Evolutionary conservation across 1,139 yeast genomes (phyloP), one percentile per base, ranked within the genome.

Genomic region (Pichia sp.): DNA sequence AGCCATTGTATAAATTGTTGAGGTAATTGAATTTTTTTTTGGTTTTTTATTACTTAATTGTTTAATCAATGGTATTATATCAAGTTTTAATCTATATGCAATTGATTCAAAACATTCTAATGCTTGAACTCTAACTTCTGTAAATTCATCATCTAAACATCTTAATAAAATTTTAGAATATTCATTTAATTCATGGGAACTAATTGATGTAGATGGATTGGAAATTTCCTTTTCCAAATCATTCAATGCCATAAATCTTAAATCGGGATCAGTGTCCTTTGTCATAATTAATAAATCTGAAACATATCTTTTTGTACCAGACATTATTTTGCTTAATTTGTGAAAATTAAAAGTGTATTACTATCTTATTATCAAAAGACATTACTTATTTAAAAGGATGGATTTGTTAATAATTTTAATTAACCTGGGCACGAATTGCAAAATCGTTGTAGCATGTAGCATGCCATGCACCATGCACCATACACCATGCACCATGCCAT

Each of bases 171-270:
- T 73, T 6, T 74, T 72, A 25, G 76, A 67, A 55, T 83, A 75
- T 18, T 67, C 59, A 57, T 37, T 63, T 63, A 46, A 72, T 25
- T 18, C 37, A 7, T 31, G 18, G 6, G 7, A 8, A 30, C 10
- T 38, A 10, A 36, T 37, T 25, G 31, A 37, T 10, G 18, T 44
- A 36, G 54, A 64, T 56, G 69, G 56, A 54, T 60, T 56, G 57
- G 56, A 53, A 49, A 68, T 73, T 53, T 69, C 70, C 59, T 75
- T 77, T 58, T 77, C 79, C 58, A 87, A 73, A 61, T 88, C 96
- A 57, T 79, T 86, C 53, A 87, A 70, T 3, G 92, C 95, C 96
- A 88, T 88, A 66, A 82, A 87, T 61, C 96, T 73, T 57, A 85
- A 71, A 62, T 88, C 96, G 3, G 94, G 86, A 59, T 88, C 96